Evolutionary conservation across 1,139 yeast species (phyloP), one percentile per base, ranked within the genome.

Genomic region (Hemisphaericaspora subhashii): DNA sequence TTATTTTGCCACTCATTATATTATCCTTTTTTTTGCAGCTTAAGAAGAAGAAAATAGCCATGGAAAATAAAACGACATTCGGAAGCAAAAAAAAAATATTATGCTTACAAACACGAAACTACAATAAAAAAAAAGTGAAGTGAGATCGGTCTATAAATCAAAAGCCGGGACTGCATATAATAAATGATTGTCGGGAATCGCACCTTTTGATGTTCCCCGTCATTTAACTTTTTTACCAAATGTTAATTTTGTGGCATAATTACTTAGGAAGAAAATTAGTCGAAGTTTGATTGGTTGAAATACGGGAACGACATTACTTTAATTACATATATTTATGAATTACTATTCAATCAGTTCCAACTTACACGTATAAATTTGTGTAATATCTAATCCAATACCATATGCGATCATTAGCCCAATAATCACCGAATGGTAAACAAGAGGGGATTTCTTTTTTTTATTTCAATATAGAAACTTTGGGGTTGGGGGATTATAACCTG

Each of bases 121-220:
- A 20, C 6, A 20, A 20, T 7, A 20, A 20, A 20, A 20, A 20
- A 20, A 20, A 20, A 20, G 23, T n/a, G n/a, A n/a, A n/a, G n/a
- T n/a, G n/a, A n/a, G n/a, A 15, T 27, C 30, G 30, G 30, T 14
- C 4, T 27, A 27, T 27, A 20, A 27, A 3, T 27, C 30, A 27
- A 27, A 27, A 27, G 30, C 30, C 30, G 30, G n/a, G 20, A 15
- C 18, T 25, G 28, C 28, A 25, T n/a, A 25, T 12, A 22, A 5
- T 7, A 4, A 8, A 22, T 22, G 7, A 6, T 22, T 22, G n/a
- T n/a, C n/a, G n/a, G n/a, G n/a, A n/a, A n/a, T n/a, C n/a, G n/a
- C n/a, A n/a, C n/a, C n/a, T n/a, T n/a, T n/a, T n/a, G n/a, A n/a
- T n/a, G n/a, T n/a, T n/a, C n/a, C n/a, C n/a, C n/a, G n/a, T n/a